Percentiles rank a stretch among this genome's conserved stretches.
Evolutionary conservation across 345 rosid species (phyloP).

Genomic region (Heritiera littoralis): DNA sequence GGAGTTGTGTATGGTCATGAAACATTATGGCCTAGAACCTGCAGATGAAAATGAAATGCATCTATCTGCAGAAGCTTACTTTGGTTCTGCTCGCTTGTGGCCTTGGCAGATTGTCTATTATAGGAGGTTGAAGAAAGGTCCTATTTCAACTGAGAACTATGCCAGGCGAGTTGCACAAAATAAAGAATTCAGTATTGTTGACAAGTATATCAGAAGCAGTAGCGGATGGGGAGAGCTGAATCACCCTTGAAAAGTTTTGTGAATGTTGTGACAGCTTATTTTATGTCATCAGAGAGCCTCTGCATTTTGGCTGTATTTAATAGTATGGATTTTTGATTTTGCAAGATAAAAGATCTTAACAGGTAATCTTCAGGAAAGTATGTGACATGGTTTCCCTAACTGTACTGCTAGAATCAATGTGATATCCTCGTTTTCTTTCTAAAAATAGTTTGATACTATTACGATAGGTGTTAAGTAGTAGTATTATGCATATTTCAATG

Average conservation of each 20-base stretch:
- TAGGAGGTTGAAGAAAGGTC: constrained; percentile 57
- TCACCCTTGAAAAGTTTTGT: constrained; percentile 24
- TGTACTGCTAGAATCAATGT: background rate
- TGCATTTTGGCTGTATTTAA: background rate
- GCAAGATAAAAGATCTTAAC: constrained; percentile 29
- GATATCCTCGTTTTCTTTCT: background rate
- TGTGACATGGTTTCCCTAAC: background rate
- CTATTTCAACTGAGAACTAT: constrained; percentile 46
- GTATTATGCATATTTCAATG: background rate
- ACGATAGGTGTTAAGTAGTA: background rate
- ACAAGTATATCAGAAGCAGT: constrained; percentile 50
- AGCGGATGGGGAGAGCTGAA: constrained; percentile 50
- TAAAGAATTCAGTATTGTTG: constrained; percentile 44
- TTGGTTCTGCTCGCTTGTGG: constrained; percentile 53
- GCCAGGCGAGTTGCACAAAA: constrained; percentile 49
- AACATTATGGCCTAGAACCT: constrained; percentile 42
- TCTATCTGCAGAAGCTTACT: constrained; percentile 36
- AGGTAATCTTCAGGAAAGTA: constrained; percentile 29
- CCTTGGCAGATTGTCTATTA: constrained; percentile 49
- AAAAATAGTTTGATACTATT: constrained; percentile 3
- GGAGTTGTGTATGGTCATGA: constrained; percentile 43
- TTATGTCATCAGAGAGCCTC: background rate
- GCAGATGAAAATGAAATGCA: constrained; percentile 38
- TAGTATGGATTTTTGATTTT: constrained; percentile 2
- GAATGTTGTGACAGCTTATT: constrained; percentile 1